A percentile compares a stretch with the other conserved stretches of the same genome.
Conservation (phyloP, 495 filamentous ascomycete species). For the Hypoxylon perforatum region DNA sequence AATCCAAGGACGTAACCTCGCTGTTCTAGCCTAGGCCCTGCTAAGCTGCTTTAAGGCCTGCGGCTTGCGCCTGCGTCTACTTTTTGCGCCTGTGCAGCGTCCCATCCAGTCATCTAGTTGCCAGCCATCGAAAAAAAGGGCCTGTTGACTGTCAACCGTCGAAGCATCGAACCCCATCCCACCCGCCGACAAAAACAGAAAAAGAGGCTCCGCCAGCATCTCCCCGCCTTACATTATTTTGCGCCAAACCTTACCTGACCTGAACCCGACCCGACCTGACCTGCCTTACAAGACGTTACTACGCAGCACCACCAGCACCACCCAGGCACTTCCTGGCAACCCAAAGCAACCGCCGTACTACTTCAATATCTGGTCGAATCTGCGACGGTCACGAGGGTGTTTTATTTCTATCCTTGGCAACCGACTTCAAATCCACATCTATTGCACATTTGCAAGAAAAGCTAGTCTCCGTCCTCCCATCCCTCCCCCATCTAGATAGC, state of each 20-base stretch:
- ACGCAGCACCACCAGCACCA: slow-evolving; percentile 25
- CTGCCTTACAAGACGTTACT: slow-evolving; percentile 43
- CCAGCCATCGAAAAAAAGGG: background rate
- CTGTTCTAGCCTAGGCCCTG: slow-evolving; percentile 6
- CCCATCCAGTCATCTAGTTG: background rate
- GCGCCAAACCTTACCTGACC: slow-evolving; percentile 37
- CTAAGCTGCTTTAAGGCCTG: too few species aligned
- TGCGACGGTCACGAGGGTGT: slow-evolving; percentile 43
- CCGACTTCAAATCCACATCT: slow-evolving; percentile 29
- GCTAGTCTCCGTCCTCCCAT: slow-evolving; percentile 28
- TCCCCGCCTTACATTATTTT: slow-evolving; percentile 44
- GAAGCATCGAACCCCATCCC: slow-evolving; percentile 6
- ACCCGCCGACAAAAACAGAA: slow-evolving; percentile 17
- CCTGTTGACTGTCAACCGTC: background rate
- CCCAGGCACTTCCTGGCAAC: background rate
- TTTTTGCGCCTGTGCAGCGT: too few species aligned
- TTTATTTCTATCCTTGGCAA: slow-evolving; percentile 35
- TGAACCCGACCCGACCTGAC: slow-evolving; percentile 5
- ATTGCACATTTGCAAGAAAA: slow-evolving; percentile 21
- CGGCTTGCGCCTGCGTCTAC: too few species aligned
- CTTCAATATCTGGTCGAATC: slow-evolving; percentile 37
- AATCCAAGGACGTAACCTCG: slow-evolving; percentile 29
- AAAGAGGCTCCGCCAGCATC: slow-evolving; percentile 41
- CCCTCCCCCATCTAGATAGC: slow-evolving; percentile 18
- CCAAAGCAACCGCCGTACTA: slow-evolving; percentile 15